Base-by-base conservation (phyloP, 176 grass and related monocot genomes). In the Melocanna baccifera region DNA sequence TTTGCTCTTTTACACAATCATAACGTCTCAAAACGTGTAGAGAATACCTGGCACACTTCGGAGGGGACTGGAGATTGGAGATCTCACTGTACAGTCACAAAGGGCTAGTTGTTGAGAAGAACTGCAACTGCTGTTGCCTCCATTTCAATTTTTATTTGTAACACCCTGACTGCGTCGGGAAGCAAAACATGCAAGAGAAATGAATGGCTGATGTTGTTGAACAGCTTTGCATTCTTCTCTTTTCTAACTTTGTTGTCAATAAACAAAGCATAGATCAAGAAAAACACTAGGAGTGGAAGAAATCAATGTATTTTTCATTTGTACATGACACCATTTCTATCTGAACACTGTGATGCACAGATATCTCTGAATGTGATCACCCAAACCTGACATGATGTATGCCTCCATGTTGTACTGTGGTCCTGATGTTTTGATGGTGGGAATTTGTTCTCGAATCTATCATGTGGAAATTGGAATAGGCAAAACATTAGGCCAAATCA, bases 71-170 rank as follows among this genome's bases (percentile, higher is more conserved):
- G 22, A 4, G 67, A 78, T 42, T 52, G 29, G 39, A 67, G 52
- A 68, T 76, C 14, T 15, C 51, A 18, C 25, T 86, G 83, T 90
- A 82, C 78, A 90, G 79, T 79, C 58, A 68, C 40, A 61, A 69
- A 75, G 47, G 69, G 34, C 14, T 25, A 69, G 56, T 55, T 39
- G 46, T 63, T 30, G 79, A 15, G n/a, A 82, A 34, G 37, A 71
- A 12, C 50, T 22, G 67, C 51, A 43, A 48, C 77, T 8, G 8
- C 46, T 69, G 77, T 16, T 69, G 30, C 28, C 47, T 74, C 10
- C 19, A 51, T 51, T 58, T 47, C 1, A 56, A 36, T 5, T 36
- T 45, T 53, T 22, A 64, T 32, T 53, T 59, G 34, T 32, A 64
- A 14, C 13, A 10, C 12, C 4, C 39, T 81, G 70, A 81, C 69